Base-by-base conservation (phyloP, 1,139 yeast species). In the Chernovozyma aurita region DNA sequence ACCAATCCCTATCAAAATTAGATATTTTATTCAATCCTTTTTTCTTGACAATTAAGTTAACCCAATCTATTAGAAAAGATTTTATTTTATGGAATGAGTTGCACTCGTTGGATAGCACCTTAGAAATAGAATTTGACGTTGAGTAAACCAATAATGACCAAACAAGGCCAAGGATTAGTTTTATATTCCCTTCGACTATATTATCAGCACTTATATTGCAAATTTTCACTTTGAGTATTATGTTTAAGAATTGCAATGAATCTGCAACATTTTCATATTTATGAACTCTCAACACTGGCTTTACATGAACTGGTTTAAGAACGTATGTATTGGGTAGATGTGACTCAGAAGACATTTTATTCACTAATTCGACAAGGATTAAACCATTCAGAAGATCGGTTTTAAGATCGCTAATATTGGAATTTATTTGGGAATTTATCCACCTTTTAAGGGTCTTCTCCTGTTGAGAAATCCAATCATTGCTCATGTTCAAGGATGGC, bases 181-280 rank as follows among this genome's bases (percentile, higher is more conserved):
- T 82, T 35, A 68, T 55, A 49, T 81, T 76, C 1, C 85, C 84
- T 34, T 79, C 85, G 18, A 74, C 68, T 17, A 82, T 71, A 53
- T 80, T 83, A 36, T 79, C 85, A n/a, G 86, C 78, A 18, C 84
- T 80, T 33, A 82, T 76, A 46, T 75, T 73, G 46, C 73, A 65
- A 25, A 76, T 62, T 42, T 75, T 76, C 30, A 82, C 62, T 17
- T 64, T 55, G 35, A 76, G 70, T 24, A 75, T 65, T 31, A 73
- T 66, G 39, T 73, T 67, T 39, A 80, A 63, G 49, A 72, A 80
- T 38, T 76, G 74, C 38, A 82, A 61, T 12, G 78, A 72, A 37
- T 71, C 75, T 44, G 73, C 71, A 35, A 80, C 60, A 51, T 82
- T 82, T 47, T 81, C 88, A 30, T 78, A 61, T 49, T 73, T 76